Evolutionary conservation across 345 rosid species (phyloP), one percentile per base, ranked within the genome.

Genomic region (Boechera divaricarpa): DNA sequence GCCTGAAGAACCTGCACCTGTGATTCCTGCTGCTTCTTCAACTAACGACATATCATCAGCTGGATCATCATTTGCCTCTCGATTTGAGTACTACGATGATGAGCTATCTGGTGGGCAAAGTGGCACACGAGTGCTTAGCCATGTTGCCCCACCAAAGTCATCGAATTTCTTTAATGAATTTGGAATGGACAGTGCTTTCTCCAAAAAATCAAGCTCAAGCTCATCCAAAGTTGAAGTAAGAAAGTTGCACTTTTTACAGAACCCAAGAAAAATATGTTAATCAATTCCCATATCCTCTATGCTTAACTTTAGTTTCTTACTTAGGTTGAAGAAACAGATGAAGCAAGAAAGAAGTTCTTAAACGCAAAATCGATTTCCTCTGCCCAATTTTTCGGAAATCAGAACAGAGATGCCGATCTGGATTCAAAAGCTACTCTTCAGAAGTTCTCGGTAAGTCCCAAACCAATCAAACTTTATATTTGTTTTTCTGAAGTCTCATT

Each of bases 351-450:
- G 86, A 96, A 93, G 85, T 96, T 91, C 83, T 80, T 97, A 38
- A 93, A 90, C 74, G 99, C 99, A 21, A 96, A 96, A 72, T 89
- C 99, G 6, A 96, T 96, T 69, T 96, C 99, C 54, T 96, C 99
- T 9, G 86, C 97, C n/a, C 99, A 96, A 69, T 96, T 10, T 72
- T 96, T 91, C 58, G 97, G 97, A 49, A 90, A 90, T 68, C 93
- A 86, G 65, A 85, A 55, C 80, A 82, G 77, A 65, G 74, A 90
- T 58, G 66, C 81, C 4, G 93, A 89, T 54, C 1, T 73, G 24
- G 96, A 90, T n/a, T 83, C 98, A 53, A 91, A 93, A 85, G 90
- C 69, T 81, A 80, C 95, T 26, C 87, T 96, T 87, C 90, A 91
- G 83, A 91, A 93, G 73, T 96, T 91, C 67, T 90, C 97, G 12